phyloP scores from a whole-genome alignment of 305 asterid genomes.

The Solanum hybrid region DNA sequence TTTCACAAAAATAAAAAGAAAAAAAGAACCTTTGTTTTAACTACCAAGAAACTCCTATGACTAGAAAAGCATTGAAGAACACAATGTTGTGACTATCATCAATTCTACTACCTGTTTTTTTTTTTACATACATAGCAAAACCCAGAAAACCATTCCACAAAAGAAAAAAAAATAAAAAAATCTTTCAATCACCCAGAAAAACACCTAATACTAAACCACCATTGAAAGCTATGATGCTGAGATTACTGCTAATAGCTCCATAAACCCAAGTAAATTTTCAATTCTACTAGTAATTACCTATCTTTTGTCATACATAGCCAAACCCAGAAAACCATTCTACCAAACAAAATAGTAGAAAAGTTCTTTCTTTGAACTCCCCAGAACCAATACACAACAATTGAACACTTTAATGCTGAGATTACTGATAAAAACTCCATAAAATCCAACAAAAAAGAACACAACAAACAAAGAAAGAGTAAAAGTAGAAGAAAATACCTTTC shows the following conservation, averaged over 20 bases:
- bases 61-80: not conserved
- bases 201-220: not conserved
- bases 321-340: not conserved
- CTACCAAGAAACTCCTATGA: not conserved
- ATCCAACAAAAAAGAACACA: not conserved
- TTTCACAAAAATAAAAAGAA: not conserved
- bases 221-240: not conserved
- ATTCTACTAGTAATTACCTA: not conserved
- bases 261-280: not conserved
- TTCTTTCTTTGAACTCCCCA: not conserved
- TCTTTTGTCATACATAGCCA: not conserved
- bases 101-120: not conserved
- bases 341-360: not conserved
- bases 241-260: not conserved
- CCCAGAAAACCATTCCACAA: not conserved
- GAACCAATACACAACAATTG: not conserved
- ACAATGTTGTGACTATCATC: not conserved
- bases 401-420: not conserved
- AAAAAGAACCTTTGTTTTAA: not conserved
- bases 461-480: not conserved
- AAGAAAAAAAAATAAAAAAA: too few relatives aligned
- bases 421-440: not conserved
- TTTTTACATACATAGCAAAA: not conserved
- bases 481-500: not conserved
- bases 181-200: not conserved